Evolutionary conservation across 2,329 filamentous ascomycete species (phyloP).

Genomic region (Cercospora janseana): DNA sequence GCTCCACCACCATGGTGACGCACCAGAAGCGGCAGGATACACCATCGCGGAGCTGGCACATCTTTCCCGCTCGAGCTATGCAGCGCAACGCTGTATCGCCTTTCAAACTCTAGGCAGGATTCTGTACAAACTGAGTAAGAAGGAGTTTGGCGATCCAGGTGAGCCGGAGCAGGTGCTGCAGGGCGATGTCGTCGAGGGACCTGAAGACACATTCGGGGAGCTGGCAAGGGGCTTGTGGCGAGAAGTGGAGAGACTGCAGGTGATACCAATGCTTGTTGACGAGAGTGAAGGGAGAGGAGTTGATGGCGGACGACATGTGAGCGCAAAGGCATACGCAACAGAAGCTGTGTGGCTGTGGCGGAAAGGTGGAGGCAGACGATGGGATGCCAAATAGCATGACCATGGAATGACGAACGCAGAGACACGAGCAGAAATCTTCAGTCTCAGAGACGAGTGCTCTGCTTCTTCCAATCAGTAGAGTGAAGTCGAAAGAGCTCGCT

Average conservation of each 20-base stretch:
- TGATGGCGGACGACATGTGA: constrained; percentile 64
- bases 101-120: constrained; percentile 88
- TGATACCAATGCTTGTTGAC: constrained; percentile 72
- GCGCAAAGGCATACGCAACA: constrained; percentile 77
- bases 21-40: constrained; percentile 91
- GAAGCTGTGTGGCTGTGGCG: constrained; percentile 89
- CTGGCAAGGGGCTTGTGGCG: constrained; percentile 77
- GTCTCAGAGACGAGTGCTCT: too few species aligned
- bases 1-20: constrained; percentile 88
- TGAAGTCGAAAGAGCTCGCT: too few species aligned
- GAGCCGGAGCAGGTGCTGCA: constrained; percentile 30
- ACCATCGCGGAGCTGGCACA: constrained; percentile 83
- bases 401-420: too few species aligned
- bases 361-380: constrained; percentile 63
- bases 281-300: constrained; percentile 64
- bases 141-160: constrained; percentile 61
- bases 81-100: constrained; percentile 84
- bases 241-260: constrained; percentile 70
- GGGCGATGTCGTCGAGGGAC: constrained; percentile 38
- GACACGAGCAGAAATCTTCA: neutral
- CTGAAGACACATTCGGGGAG: constrained; percentile 47
- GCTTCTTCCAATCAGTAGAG: too few species aligned
- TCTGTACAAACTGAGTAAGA: constrained; percentile 75
- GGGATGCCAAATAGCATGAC: constrained; percentile 50
- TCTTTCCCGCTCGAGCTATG: constrained; percentile 75